phyloP scores from a whole-genome alignment of 331 rosid genomes.

The Saraca asoca region DNA sequence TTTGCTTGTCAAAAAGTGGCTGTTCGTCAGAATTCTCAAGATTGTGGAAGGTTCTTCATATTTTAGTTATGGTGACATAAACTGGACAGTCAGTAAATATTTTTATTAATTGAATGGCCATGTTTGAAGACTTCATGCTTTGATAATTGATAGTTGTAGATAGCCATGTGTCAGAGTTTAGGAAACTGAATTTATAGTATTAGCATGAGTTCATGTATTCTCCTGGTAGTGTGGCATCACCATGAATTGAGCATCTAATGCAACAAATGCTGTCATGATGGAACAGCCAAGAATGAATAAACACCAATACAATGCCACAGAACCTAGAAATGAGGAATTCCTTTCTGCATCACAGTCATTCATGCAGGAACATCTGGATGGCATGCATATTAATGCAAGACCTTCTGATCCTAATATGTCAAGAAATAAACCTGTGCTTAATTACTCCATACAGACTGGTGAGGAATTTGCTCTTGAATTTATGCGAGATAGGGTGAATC shows the following conservation, averaged over 20 bases:
- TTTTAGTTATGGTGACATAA: too few relatives aligned
- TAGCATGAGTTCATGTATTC: conserved; percentile 17
- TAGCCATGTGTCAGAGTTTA: conserved; percentile 18
- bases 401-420: conserved; percentile 46
- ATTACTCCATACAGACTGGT: conserved; percentile 86
- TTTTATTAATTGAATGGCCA: too few relatives aligned
- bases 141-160: conserved; percentile 1
- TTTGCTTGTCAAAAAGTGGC: too few relatives aligned
- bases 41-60: too few relatives aligned
- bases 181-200: conserved; percentile 30
- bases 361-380: conserved; percentile 45
- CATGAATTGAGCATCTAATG: conserved; percentile 35
- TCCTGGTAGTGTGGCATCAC: conserved; percentile 33
- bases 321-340: conserved; percentile 58
- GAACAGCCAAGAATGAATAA: conserved; percentile 48
- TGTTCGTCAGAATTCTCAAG: too few relatives aligned
- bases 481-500: conserved; percentile 79
- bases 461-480: conserved; percentile 86
- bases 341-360: conserved; percentile 50
- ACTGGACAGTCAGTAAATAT: conserved; percentile 27
- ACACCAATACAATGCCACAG: conserved; percentile 55
- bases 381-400: conserved; percentile 52
- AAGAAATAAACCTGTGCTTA: conserved; percentile 71
- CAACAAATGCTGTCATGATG: conserved; percentile 46
- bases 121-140: conserved; percentile 16